Conservation (phyloP, 768 basidiomycete genomes). For the Pluteus cervinus region DNA sequence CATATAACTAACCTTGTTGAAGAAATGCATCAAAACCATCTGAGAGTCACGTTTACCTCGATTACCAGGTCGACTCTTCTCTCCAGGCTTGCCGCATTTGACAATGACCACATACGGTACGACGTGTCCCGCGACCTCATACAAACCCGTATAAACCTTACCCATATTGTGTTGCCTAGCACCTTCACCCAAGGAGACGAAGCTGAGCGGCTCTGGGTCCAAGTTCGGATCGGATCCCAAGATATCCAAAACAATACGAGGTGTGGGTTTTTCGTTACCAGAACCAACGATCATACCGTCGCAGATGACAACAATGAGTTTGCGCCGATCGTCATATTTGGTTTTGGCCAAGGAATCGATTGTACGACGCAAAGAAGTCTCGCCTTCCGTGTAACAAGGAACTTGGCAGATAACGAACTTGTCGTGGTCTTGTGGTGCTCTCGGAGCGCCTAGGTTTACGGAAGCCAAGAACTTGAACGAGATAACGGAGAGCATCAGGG, state of each 20-base stretch:
- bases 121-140: slow-evolving; percentile 91
- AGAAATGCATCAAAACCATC: slow-evolving; percentile 93
- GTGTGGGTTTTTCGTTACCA: neutral
- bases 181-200: slow-evolving; percentile 90
- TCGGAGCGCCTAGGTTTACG: slow-evolving; percentile 70
- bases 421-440: slow-evolving; percentile 91
- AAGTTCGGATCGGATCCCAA: slow-evolving; percentile 42
- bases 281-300: slow-evolving; percentile 65
- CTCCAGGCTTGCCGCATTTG: slow-evolving; percentile 94
- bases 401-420: slow-evolving; percentile 98
- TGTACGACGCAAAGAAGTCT: slow-evolving; percentile 74
- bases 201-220: slow-evolving; percentile 93
- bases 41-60: slow-evolving; percentile 98
- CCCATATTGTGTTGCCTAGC: slow-evolving; percentile 97
- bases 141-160: slow-evolving; percentile 94
- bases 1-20: slow-evolving; percentile 69
- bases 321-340: slow-evolving; percentile 98
- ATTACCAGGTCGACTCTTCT: slow-evolving; percentile 90
- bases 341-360: slow-evolving; percentile 92
- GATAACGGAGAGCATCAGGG: slow-evolving; percentile 92
- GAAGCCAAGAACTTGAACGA: slow-evolving; percentile 96
- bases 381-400: slow-evolving; percentile 97
- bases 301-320: slow-evolving; percentile 87
- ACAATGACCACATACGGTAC: slow-evolving; percentile 91
- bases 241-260: slow-evolving; percentile 1